Evolutionary conservation across 148 eudicot species (phyloP), one percentile per base, ranked within the genome.

Genomic region (Nyssa sinensis): DNA sequence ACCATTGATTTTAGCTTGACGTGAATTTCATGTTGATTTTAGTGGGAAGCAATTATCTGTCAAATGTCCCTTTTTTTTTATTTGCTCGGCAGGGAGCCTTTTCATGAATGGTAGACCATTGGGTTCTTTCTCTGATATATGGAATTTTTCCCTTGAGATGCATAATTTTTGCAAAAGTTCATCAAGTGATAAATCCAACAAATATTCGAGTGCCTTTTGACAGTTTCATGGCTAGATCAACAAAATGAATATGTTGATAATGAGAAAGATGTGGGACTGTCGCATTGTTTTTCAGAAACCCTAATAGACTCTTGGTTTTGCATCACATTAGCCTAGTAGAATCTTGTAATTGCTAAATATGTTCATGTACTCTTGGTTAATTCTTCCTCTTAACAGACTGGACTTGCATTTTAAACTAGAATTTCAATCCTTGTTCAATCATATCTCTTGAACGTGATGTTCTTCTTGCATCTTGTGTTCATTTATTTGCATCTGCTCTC

Each of bases 401-500:
- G 71, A 4, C 12, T 27, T 68, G 58, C 35, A 28, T 5, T 39
- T 25, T n/a, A n/a, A n/a, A n/a, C n/a, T n/a, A n/a, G n/a, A n/a
- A n/a, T n/a, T n/a, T n/a, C n/a, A n/a, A n/a, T n/a, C n/a, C n/a
- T n/a, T n/a, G n/a, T n/a, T n/a, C n/a, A n/a, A n/a, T 34, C 44
- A 5, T 31, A 13, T 17, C 44, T 64, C 29, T 65, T 21, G 49
- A 34, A 32, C n/a, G 4, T n/a, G 21, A 19, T 55, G 24, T 74
- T 66, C 33, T 51, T 64, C 11, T 25, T 64, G 24, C 25, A 11
- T 27, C 49, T 66, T 62, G 37, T 32, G 4, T 14, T 33, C 34
- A 64, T 76, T n/a, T 62, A 31, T 44, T 62, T 76, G 2, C 32
- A 13, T 70, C 17, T 70, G 34, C 28, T n/a, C n/a, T n/a, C n/a